Percentiles rank a stretch among this genome's conserved stretches.
These are phyloP conservation scores for Auriscalpium orientale DNA, from an alignment of 768 basidiomycete species.

Conservation along the genomic window DNA sequence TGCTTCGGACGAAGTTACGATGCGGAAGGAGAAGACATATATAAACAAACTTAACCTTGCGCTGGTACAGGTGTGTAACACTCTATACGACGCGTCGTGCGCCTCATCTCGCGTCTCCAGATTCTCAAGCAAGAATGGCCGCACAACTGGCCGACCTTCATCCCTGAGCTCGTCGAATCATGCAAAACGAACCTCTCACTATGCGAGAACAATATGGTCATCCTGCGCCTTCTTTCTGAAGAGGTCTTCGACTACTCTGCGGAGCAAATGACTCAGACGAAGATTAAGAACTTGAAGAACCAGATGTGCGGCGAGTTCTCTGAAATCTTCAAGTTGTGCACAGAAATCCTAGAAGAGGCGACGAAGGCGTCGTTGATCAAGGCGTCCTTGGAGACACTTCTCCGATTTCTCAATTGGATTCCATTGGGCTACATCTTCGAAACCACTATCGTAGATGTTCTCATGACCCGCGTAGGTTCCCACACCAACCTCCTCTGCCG, in stretches of 20 bases:
- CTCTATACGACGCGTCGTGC: background rate
- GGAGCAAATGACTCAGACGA: conserved; percentile 96
- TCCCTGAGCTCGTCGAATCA: conserved; percentile 92
- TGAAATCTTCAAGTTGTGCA: conserved; percentile 96
- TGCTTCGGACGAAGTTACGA: conserved; percentile 80
- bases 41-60: conserved; percentile 96
- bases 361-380: conserved; percentile 91
- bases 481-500: background rate
- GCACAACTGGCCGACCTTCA: conserved; percentile 97
- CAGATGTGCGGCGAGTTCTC: conserved; percentile 97
- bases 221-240: conserved; percentile 92
- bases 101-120: conserved; percentile 32
- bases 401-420: conserved; percentile 98
- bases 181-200: conserved; percentile 93
- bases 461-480: conserved; percentile 76
- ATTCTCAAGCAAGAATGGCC: conserved; percentile 99
- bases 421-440: conserved; percentile 98
- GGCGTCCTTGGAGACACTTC: conserved; percentile 88
- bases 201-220: conserved; percentile 99
- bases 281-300: conserved; percentile 95
- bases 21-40: conserved; percentile 91
- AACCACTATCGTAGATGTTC: conserved; percentile 90
- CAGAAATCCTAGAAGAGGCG: conserved; percentile 95
- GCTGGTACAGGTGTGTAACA: conserved; percentile 70
- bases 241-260: conserved; percentile 99